A percentile compares a stretch with the other conserved stretches of the same genome.
Conservation (phyloP, 306 rosid genomes). For the Corylus americana region DNA sequence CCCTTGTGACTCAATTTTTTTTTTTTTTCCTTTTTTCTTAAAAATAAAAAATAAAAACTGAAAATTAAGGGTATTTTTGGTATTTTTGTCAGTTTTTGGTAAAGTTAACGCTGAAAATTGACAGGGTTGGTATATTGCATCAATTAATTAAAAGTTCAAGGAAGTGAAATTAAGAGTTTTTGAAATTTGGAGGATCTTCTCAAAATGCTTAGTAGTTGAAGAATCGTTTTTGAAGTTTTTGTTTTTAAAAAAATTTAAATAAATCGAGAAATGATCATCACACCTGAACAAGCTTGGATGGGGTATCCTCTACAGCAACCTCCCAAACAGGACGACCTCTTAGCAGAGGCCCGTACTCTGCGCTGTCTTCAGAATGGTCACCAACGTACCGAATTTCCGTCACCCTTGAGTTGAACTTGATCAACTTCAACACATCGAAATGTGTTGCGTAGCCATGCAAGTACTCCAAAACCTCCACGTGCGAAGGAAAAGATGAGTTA, state of each 20-base stretch:
- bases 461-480: constrained; percentile 50
- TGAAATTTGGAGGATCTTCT: no score
- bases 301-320: constrained; percentile 30
- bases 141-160: no score
- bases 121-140: no score
- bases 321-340: constrained; percentile 44
- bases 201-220: no score
- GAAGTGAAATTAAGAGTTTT: no score
- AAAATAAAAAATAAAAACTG: no score
- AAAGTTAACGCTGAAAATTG: no score
- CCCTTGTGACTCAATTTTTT: no score
- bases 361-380: background rate
- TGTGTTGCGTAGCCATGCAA: constrained; percentile 50
- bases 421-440: constrained; percentile 46
- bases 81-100: no score
- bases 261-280: background rate
- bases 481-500: constrained; percentile 48
- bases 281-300: constrained; percentile 36
- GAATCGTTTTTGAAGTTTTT: no score
- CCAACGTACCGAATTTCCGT: constrained; percentile 45
- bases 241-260: background rate
- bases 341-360: constrained; percentile 37
- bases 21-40: no score
- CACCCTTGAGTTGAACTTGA: constrained; percentile 52
- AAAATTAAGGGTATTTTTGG: no score